Conservation (phyloP, 345 rosid species). For the Gossypium arboreum region DNA sequence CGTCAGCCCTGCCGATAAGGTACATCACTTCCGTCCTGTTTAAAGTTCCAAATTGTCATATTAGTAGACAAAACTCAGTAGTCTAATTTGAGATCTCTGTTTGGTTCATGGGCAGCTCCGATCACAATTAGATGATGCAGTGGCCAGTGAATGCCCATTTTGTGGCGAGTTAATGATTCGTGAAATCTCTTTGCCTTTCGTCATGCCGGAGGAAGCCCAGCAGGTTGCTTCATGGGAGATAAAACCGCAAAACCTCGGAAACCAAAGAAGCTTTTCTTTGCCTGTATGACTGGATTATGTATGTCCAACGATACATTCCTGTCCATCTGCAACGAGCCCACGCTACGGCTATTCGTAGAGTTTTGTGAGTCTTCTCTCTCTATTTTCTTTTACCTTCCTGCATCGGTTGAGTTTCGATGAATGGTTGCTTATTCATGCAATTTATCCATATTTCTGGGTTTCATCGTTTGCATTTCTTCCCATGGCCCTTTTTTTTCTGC, state of each 20-base stretch:
- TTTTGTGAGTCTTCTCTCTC: background rate
- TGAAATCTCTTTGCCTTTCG: constrained; percentile 72
- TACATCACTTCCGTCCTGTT: constrained; percentile 11
- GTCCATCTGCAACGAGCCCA: background rate
- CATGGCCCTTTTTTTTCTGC: background rate
- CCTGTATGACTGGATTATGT: constrained; percentile 22
- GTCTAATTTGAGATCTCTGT: constrained; percentile 9
- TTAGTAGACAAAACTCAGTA: background rate
- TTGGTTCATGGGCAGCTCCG: constrained; percentile 57
- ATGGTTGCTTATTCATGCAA: background rate
- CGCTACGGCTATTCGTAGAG: background rate
- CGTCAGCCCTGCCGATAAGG: constrained; percentile 76
- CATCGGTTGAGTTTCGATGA: background rate
- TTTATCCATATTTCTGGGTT: background rate
- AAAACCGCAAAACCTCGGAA: constrained; percentile 54
- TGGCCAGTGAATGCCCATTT: constrained; percentile 91
- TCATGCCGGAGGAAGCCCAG: constrained; percentile 62
- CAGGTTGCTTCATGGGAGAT: constrained; percentile 83
- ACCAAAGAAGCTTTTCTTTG: constrained; percentile 59
- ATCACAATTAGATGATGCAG: constrained; percentile 86
- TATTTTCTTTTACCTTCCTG: background rate
- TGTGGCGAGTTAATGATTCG: constrained; percentile 93
- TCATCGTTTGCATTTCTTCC: background rate
- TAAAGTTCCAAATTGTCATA: background rate
- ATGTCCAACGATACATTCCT: background rate